These are phyloP conservation scores for Pythium folliculosum DNA, from an alignment of 352 stramenopile genomes.

Conservation along the genomic window DNA sequence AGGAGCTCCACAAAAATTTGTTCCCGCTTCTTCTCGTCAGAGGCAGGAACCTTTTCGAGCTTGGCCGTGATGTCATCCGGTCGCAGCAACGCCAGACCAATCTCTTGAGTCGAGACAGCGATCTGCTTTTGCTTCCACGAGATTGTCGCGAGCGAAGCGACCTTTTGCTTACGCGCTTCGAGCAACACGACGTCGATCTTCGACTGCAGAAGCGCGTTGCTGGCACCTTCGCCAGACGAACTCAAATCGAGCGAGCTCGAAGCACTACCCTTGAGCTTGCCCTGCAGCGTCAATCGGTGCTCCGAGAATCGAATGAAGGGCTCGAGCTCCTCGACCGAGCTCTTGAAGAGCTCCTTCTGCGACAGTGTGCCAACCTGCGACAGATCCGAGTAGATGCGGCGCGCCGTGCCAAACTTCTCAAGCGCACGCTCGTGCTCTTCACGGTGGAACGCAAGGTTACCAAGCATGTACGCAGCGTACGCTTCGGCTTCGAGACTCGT, in stretches of 20 bases:
- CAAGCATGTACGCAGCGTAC: conserved; percentile 88
- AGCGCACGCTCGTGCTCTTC: conserved; percentile 83
- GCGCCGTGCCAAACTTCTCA: conserved; percentile 76
- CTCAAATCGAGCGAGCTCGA: conserved; percentile 53
- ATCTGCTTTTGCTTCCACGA: conserved; percentile 82
- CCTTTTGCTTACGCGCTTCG: conserved; percentile 85
- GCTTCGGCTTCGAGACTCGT: conserved; percentile 89
- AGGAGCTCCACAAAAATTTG: conserved; percentile 68
- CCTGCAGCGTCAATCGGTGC: conserved; percentile 69
- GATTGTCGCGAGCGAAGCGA: conserved; percentile 76
- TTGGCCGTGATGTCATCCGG: conserved; percentile 72
- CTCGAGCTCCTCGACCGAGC: conserved; percentile 70
- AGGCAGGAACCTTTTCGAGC: conserved; percentile 42
- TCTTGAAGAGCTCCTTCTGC: conserved; percentile 80
- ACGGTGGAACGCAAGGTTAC: conserved; percentile 88
- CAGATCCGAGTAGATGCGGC: conserved; percentile 85
- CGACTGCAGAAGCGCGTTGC: conserved; percentile 74
- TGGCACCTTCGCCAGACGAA: conserved; percentile 62
- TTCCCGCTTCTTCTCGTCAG: conserved; percentile 74
- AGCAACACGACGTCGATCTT: conserved; percentile 85
- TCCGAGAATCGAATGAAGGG: conserved; percentile 87
- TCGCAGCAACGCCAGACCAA: conserved; percentile 66
- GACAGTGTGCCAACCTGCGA: conserved; percentile 78
- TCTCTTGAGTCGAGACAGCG: conserved; percentile 68
- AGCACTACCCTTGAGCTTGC: conserved; percentile 42